Conservation (phyloP, 768 basidiomycete genomes). For the Termitomyces sp. region DNA sequence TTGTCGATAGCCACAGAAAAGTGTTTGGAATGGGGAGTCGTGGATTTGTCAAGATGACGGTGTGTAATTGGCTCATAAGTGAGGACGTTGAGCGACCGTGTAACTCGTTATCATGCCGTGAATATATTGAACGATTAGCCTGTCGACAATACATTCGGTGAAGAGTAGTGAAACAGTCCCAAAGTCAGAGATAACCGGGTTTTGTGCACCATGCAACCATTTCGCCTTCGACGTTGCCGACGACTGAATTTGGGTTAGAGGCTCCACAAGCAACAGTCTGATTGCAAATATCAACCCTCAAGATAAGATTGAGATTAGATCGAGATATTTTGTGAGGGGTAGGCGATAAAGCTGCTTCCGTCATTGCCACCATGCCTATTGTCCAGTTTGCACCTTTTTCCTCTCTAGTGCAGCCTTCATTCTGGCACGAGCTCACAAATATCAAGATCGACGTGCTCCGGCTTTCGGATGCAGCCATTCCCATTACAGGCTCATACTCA, state of each 20-base stretch:
- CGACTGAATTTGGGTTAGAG: conserved; percentile 38
- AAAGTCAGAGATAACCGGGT: conserved; percentile 21
- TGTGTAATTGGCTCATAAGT: too few species aligned
- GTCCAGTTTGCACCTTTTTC: conserved; percentile 89
- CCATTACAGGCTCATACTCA: conserved; percentile 63
- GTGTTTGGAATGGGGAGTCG: not conserved
- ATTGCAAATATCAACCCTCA: too few species aligned
- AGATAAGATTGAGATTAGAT: conserved; percentile 9
- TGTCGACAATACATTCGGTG: not conserved
- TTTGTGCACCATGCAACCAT: conserved; percentile 76
- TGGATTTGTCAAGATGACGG: not conserved
- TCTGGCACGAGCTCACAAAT: conserved; percentile 88
- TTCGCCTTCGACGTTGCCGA: conserved; percentile 62
- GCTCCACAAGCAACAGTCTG: conserved; percentile 53
- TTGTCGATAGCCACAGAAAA: conserved; percentile 3
- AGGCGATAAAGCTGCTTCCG: not conserved
- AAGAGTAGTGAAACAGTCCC: not conserved
- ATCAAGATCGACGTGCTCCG: conserved; percentile 89
- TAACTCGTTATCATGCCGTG: not conserved
- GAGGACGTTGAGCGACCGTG: not conserved
- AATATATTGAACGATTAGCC: not conserved
- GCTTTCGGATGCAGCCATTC: conserved; percentile 66
- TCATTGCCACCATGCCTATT: conserved; percentile 38
- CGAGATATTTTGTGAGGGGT: too few species aligned
- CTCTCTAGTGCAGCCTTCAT: conserved; percentile 82